Conservation (phyloP, 148 eudicot genomes). For the Vaccinium vitisidaea region DNA sequence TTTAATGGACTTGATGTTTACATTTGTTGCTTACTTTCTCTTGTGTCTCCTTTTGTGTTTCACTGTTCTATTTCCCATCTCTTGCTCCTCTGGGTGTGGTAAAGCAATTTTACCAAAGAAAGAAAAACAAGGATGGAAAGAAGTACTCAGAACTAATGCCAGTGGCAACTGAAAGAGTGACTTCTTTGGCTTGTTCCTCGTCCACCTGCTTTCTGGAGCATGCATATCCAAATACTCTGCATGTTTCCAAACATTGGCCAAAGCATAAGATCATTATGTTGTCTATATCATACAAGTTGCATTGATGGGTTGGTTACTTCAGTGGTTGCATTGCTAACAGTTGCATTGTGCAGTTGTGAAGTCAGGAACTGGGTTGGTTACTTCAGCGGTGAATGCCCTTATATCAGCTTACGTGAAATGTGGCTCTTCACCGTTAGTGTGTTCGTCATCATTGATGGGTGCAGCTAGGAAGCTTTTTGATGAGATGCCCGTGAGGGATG, state of each 20-base stretch:
- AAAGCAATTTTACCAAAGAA: neutral
- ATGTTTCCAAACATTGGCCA: neutral
- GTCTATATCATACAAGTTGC: neutral
- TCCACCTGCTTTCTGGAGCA: neutral
- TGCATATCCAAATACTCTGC: neutral
- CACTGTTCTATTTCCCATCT: neutral
- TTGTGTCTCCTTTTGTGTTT: neutral
- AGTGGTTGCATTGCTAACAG: slow-evolving; percentile 53
- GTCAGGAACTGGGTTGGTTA: slow-evolving; percentile 44
- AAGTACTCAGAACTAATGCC: neutral
- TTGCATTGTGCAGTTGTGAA: slow-evolving; percentile 54
- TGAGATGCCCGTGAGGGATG: slow-evolving; percentile 50
- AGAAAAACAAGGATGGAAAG: neutral
- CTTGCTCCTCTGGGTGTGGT: neutral
- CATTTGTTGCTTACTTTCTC: neutral
- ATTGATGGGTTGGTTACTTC: no score
- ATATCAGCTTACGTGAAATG: slow-evolving; percentile 53
- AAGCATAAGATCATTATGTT: neutral
- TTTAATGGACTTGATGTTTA: no score
- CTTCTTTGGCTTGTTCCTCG: neutral
- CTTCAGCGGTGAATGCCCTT: slow-evolving; percentile 53
- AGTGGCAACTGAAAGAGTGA: neutral
- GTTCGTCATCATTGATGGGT: slow-evolving; percentile 34
- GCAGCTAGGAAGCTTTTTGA: slow-evolving; percentile 52
- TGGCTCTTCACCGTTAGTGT: slow-evolving; percentile 41